A percentile compares a stretch with the other conserved stretches of the same genome.
Conservation (phyloP, 164 flowering plant species). For the Magnolia changhungtana region DNA sequence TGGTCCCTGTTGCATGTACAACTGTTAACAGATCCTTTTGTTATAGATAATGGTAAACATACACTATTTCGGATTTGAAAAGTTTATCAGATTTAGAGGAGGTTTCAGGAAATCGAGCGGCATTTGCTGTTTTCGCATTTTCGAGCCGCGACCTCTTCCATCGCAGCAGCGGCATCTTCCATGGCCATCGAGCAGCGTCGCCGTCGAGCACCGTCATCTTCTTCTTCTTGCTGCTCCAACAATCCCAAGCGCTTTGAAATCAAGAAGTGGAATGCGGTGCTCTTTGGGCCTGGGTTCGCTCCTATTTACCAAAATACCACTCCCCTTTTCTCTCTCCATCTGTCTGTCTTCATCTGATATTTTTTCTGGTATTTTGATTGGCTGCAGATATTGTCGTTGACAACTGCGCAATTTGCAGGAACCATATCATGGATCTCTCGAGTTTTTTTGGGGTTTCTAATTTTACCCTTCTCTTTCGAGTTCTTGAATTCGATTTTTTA, state of each 20-base stretch:
- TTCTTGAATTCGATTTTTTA: not conserved
- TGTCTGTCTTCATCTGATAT: not conserved
- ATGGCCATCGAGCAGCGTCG: too few species aligned
- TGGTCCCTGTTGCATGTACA: too few species aligned
- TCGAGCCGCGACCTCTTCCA: too few species aligned
- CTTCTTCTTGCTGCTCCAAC: slow-evolving; percentile 36
- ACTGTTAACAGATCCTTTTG: too few species aligned
- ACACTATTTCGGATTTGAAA: too few species aligned
- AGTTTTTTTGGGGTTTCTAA: slow-evolving; percentile 15
- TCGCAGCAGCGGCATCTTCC: too few species aligned
- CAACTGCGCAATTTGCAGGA: slow-evolving; percentile 81
- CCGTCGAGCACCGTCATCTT: slow-evolving; percentile 32
- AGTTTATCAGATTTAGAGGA: too few species aligned
- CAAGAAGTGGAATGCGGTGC: slow-evolving; percentile 90
- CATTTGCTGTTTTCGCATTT: too few species aligned
- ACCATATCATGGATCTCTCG: slow-evolving; percentile 90
- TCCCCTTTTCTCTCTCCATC: too few species aligned
- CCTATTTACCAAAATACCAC: not conserved
- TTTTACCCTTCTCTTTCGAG: not conserved
- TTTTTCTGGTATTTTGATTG: not conserved
- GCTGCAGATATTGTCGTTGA: slow-evolving; percentile 71
- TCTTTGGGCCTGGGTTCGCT: slow-evolving; percentile 79
- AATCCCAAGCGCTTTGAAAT: slow-evolving; percentile 73
- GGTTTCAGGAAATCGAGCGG: too few species aligned
- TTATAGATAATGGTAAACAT: too few species aligned